Evolutionary conservation across 1,284 basidiomycete species (phyloP), one percentile per base, ranked within the genome.

Genomic region (Psilocybe mexicana): DNA sequence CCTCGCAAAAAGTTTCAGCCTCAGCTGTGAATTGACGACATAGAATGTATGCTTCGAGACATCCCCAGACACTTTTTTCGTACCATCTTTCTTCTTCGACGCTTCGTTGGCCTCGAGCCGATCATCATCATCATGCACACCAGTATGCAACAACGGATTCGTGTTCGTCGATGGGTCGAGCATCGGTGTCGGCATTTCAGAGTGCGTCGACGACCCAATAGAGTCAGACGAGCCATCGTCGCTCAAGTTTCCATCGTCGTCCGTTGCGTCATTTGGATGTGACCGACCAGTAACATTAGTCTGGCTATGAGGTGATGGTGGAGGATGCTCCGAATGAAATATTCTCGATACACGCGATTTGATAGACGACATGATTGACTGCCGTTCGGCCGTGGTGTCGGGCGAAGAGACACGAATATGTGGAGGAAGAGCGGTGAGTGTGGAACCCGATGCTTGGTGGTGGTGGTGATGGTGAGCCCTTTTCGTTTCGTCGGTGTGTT

Each of bases 21-120:
- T 85, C 77, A 91, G 87, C 74, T 99, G 96, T 3, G 93, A 88
- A 70, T 98, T 98, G 63, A 88, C 82, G 57, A 99, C 85, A 69
- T 93, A 98, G 74, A 99, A 99, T 0, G 93, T 96, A 74, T 99
- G 97, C 66, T 92, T 90, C 33, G 88, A 92, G 12, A 91, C 86
- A 53, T 90, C 86, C 35, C 78, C 78, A 2, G 67, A 48, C 8
- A 50, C 38, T 33, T 54, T 62, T 51, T 55, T 63, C 25, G 55
- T 44, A 12, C 33, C 52, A 26, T 58, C 47, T 55, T 59, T 70
- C 68, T 76, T 78, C 66, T 33, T 33, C 30, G 75, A 76, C 62
- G 76, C 75, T 61, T 76, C 77, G 68, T 76, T 77, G 64, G 75
- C 76, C 62, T 74, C 74, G 11, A 70, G 68, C 38, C 71, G 70